Evolutionary conservation across 1,284 basidiomycete genomes (phyloP), one percentile per base, ranked within the genome.

Genomic region (Stygiomarasmius scandens): DNA sequence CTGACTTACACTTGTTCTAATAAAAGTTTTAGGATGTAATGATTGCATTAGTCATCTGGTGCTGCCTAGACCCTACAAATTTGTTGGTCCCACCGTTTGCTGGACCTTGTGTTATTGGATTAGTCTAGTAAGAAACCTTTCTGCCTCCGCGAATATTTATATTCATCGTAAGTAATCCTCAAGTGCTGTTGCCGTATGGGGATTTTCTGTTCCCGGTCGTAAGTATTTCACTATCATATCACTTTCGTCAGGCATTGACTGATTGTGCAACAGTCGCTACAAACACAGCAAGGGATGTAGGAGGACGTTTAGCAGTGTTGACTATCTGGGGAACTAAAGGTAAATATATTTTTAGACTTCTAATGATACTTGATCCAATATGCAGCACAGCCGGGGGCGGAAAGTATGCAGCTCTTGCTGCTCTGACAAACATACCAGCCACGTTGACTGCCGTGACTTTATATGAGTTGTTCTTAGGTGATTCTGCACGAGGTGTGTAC

Each of bases 201-300:
- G 83, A 14, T 89, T 75, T 66, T 75, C 81, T 1, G 74, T 78
- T 3, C 75, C 77, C 29, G 80, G 79, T 49, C 66, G 85, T 84
- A 67, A 66, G 75, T 71, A 23, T 63, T 36, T 48, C 55, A 4
- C 20, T 12, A 20, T 19, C 22, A 9, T 54, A 12, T 32, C 25
- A 9, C 25, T 32, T 32, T 6, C 5, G 38, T 9, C 38, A 6
- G 5, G 50, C 56, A 59, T 16, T 22, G 34, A 36, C 19, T 54
- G 34, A 24, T 49, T 32, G 29, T 6, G 5, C 32, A 52, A 6
- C 56, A 85, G 83, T 89, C 57, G 79, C 84, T 12, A 75, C 85
- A 19, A 90, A 90, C 67, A 71, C 85, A 1, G 87, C 87, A 29
- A 84, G 87, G 63, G 88, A 90, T 65, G 45, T 90, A 49, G 88